Percentiles rank a stretch among this genome's conserved stretches.
These are phyloP conservation scores for Sclerotinia nivalis DNA, from an alignment of 2,329 filamentous ascomycete species.

Conservation along the genomic window DNA sequence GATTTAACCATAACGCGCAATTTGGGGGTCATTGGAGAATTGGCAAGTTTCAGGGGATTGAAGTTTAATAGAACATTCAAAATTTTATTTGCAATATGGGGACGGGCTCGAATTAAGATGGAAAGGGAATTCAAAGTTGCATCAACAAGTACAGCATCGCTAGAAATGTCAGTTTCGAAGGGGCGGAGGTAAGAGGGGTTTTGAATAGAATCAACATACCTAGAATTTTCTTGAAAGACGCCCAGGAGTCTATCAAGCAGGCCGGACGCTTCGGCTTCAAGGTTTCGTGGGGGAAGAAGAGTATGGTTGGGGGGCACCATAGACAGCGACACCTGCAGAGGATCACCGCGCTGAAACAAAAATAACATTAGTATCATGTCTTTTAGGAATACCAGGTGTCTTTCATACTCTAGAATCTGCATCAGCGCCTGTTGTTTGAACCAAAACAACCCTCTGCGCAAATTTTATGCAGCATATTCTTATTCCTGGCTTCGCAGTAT, in stretches of 20 bases:
- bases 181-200: slow-evolving; percentile 11
- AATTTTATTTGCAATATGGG: slow-evolving; percentile 80
- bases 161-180: slow-evolving; percentile 49
- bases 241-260: slow-evolving; percentile 84
- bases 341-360: slow-evolving; percentile 60
- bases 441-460: slow-evolving; percentile 86
- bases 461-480: slow-evolving; percentile 98
- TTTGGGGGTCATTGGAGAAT: slow-evolving; percentile 73
- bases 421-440: slow-evolving; percentile 82
- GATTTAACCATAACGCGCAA: slow-evolving; percentile 83
- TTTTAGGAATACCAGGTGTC: slow-evolving; percentile 22
- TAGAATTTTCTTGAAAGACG: slow-evolving; percentile 82
- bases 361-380: slow-evolving; percentile 27
- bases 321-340: slow-evolving; percentile 81
- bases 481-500: slow-evolving; percentile 71
- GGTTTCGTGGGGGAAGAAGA: slow-evolving; percentile 72
- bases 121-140: slow-evolving; percentile 88
- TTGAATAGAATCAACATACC: slow-evolving; percentile 53
- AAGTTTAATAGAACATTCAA: slow-evolving; percentile 84
- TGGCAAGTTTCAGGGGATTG: slow-evolving; percentile 82
- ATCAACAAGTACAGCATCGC: slow-evolving; percentile 85
- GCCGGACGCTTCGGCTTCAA: slow-evolving; percentile 92
- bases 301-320: slow-evolving; percentile 83
- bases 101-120: slow-evolving; percentile 77
- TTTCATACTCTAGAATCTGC: slow-evolving; percentile 76